Base-by-base conservation (phyloP, 495 filamentous ascomycete genomes). In the Aspergillus sclerotioniger region DNA sequence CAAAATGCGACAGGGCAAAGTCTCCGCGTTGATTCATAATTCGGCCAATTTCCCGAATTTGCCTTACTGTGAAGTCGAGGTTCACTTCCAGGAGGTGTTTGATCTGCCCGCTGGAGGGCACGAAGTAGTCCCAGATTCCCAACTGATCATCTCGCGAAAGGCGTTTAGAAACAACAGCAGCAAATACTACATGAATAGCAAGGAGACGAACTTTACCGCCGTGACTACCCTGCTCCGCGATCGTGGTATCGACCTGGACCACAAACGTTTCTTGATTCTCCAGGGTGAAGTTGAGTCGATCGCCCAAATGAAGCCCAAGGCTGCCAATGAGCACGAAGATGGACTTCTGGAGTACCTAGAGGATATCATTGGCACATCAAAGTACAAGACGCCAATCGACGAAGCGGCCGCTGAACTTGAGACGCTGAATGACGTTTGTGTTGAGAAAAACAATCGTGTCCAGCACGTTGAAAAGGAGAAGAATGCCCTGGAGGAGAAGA, bases 1-100 rank as follows among this genome's bases (percentile, higher is more conserved):
- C 79, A 98, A 98, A 76, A 98, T 98, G 94, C 82, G 94, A 66
- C 94, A 98, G 71, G 95, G 94, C 66, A 98, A 98, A 76, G 92
- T 98, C 39, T 98, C 94, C 3, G 94, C 94, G 17, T 73, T 98
- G 59, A 98, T 98, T 57, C 94, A 98, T 69, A 98, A 96, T 70
- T 97, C 93, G 33, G 91, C 92, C 2, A 82, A 87, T 37, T 85
- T 86, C 60, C 91, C 95, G 1, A 80, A 96, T 58, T 77, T 98
- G 7, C 88, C 91, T 44, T 85, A 84, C 67, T 98, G 94, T 71
- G 95, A 98, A 71, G 94, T 98, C 7, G 89, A 92, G 60, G 94
- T 98, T 8, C 88, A 96, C 62, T 98, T 98, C 67, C 87, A 92
- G 59, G 90, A 98, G 75, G 89, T 98, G 46, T 87, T 93, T 71